Percentiles rank a stretch among this genome's conserved stretches.
These are phyloP conservation scores for Tylopilus intermedius DNA, from an alignment of 768 basidiomycete species.

Conservation along the genomic window DNA sequence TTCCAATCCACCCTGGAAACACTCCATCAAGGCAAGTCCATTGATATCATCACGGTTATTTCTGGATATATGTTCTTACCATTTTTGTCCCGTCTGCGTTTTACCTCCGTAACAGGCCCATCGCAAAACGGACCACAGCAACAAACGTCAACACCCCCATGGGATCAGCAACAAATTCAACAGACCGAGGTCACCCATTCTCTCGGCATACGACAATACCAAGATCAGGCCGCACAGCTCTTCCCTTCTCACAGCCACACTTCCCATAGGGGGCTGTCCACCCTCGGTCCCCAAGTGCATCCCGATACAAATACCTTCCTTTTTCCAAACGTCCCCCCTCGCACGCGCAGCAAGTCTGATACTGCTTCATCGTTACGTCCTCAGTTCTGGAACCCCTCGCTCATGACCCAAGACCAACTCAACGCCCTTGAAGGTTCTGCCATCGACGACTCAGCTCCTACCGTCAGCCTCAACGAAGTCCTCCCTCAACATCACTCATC, in stretches of 20 bases:
- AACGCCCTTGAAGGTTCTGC: constrained; percentile 33
- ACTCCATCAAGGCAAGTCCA: constrained; percentile 49
- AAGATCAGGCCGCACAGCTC: constrained; percentile 28
- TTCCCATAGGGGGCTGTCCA: constrained; percentile 31
- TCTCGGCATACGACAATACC: constrained; percentile 28
- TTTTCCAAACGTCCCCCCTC: constrained; percentile 35
- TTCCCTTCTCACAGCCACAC: constrained; percentile 31
- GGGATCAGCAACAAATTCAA: constrained; percentile 36
- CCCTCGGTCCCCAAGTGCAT: constrained; percentile 28
- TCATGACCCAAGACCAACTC: constrained; percentile 35
- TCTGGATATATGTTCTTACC: constrained; percentile 30
- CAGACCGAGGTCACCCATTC: constrained; percentile 28
- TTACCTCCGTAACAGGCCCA: constrained; percentile 29
- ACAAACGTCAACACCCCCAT: constrained; percentile 31
- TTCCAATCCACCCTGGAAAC: constrained; percentile 50
- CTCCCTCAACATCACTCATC: constrained; percentile 26
- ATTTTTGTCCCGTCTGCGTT: constrained; percentile 21
- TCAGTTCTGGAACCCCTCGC: constrained; percentile 45
- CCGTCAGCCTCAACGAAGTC: constrained; percentile 29
- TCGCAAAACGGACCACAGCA: constrained; percentile 31
- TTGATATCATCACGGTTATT: constrained; percentile 31
- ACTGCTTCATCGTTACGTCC: constrained; percentile 46
- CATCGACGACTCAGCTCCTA: constrained; percentile 33
- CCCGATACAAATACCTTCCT: constrained; percentile 38
- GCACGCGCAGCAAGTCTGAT: constrained; percentile 58